phyloP scores from a whole-genome alignment of 78 protist species.

The Chrysochromulina parva region DNA sequence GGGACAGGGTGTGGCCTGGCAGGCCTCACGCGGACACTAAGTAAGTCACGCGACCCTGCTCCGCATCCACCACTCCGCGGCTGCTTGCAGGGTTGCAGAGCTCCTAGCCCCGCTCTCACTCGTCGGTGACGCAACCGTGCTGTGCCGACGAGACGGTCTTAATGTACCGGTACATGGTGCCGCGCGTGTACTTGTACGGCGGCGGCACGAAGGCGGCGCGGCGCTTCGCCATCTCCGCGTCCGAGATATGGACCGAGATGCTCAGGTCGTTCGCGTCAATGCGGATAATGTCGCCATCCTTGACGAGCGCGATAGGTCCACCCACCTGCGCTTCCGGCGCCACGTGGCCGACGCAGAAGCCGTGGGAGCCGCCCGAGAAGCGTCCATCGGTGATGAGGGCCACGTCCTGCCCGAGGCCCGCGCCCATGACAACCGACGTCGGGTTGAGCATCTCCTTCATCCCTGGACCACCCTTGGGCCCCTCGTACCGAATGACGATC shows the following conservation, averaged over 20 bases:
- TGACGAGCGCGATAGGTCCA: slow-evolving; percentile 75
- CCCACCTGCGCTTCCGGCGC: slow-evolving; percentile 73
- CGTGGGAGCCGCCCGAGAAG: slow-evolving; percentile 77
- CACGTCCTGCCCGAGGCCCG: slow-evolving; percentile 65
- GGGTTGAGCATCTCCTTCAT: slow-evolving; percentile 77
- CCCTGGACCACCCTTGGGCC: slow-evolving; percentile 83
- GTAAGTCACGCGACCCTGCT: too few relatives aligned
- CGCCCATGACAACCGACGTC: slow-evolving; percentile 69
- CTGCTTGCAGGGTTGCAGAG: too few relatives aligned
- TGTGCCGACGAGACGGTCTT: slow-evolving; percentile 12
- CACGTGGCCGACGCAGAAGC: slow-evolving; percentile 72
- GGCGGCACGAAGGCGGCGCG: slow-evolving; percentile 19
- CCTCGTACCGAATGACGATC: slow-evolving; percentile 66
- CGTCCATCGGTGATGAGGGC: slow-evolving; percentile 76
- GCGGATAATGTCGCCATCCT: slow-evolving; percentile 54
- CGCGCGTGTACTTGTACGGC: slow-evolving; percentile 32
- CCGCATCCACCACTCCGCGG: too few relatives aligned
- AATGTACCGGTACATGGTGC: slow-evolving; percentile 41
- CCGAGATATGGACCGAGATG: neutral
- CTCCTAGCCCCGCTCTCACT: neutral
- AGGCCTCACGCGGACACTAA: too few relatives aligned
- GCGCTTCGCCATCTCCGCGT: slow-evolving; percentile 45
- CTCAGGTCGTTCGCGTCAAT: slow-evolving; percentile 45
- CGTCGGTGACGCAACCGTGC: slow-evolving; percentile 58
- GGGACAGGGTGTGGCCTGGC: too few relatives aligned